Percentiles rank a stretch among this genome's conserved stretches.
These are phyloP conservation scores for Gardenia jasminoides DNA, from an alignment of 257 asterid genomes.

Conservation along the genomic window DNA sequence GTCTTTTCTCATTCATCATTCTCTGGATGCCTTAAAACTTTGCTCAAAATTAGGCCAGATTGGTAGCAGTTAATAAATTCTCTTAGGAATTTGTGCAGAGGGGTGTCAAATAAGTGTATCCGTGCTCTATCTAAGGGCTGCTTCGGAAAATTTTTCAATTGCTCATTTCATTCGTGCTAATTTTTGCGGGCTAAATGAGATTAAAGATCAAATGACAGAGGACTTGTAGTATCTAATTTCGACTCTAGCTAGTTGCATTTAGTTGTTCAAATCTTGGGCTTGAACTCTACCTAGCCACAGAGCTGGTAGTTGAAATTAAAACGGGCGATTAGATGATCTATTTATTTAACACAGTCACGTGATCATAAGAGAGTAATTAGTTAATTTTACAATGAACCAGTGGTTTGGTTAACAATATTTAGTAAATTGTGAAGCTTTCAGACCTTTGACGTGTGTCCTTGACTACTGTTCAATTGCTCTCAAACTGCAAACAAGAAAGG, in stretches of 20 bases:
- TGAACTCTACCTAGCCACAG: background rate
- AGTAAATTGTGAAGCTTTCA: background rate
- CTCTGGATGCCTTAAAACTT: too few species aligned
- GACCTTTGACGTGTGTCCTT: background rate
- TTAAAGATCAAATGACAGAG: background rate
- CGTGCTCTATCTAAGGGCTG: too few species aligned
- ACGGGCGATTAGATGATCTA: too few species aligned
- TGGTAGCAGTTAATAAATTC: too few species aligned
- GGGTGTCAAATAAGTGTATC: too few species aligned
- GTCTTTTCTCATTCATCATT: too few species aligned
- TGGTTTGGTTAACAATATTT: constrained; percentile 3
- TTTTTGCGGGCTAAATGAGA: background rate
- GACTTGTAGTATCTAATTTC: too few species aligned
- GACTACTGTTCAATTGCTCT: background rate
- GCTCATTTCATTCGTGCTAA: too few species aligned
- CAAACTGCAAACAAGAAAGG: background rate
- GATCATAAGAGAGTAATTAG: background rate
- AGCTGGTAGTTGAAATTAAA: background rate
- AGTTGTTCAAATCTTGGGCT: background rate
- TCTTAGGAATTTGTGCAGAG: too few species aligned
- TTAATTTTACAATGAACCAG: background rate
- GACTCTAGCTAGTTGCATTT: background rate
- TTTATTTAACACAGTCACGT: too few species aligned
- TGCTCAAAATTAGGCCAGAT: too few species aligned
- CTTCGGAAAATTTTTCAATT: too few species aligned